Evolutionary conservation across 352 stramenopile species (phyloP).

Genomic region (Vaucheria bursata): DNA sequence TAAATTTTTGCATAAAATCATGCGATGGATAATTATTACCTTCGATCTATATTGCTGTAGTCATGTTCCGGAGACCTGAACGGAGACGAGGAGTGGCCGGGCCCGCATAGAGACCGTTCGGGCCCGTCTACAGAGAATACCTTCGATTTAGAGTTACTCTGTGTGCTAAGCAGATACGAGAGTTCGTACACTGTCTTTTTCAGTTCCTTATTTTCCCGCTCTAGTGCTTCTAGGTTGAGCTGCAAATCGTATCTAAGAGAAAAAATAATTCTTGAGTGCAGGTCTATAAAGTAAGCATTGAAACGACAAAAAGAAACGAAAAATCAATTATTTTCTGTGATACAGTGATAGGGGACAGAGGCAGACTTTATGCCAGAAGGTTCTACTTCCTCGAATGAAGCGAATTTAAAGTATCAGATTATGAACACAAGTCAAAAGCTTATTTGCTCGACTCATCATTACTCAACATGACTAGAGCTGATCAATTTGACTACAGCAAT

Average conservation of each 20-base stretch:
- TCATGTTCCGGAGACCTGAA: not conserved
- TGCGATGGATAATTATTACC: too few relatives aligned
- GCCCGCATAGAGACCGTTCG: not conserved
- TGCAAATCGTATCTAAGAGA: constrained; percentile 28
- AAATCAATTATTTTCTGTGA: constrained; percentile 19
- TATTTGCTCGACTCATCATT: too few relatives aligned
- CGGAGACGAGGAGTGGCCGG: not conserved
- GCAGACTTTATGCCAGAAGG: too few relatives aligned
- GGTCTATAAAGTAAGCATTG: constrained; percentile 36
- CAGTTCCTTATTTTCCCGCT: constrained; percentile 40
- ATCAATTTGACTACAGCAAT: too few relatives aligned
- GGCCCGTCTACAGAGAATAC: not conserved
- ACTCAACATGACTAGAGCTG: too few relatives aligned
- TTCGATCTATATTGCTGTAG: too few relatives aligned
- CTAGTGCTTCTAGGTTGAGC: constrained; percentile 17
- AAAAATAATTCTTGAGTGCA: not conserved
- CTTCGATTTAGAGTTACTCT: constrained; percentile 6
- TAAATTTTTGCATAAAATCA: too few relatives aligned
- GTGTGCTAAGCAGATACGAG: constrained; percentile 43
- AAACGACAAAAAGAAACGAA: constrained; percentile 24
- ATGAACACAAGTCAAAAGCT: too few relatives aligned
- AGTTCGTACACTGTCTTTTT: constrained; percentile 43
- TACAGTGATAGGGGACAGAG: constrained; percentile 2
- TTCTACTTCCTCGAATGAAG: too few relatives aligned
- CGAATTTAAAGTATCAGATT: too few relatives aligned